A percentile compares a stretch with the other conserved stretches of the same genome.
Conservation (phyloP, 768 basidiomycete genomes). For the Cystobasidiopsis lactophilus region DNA sequence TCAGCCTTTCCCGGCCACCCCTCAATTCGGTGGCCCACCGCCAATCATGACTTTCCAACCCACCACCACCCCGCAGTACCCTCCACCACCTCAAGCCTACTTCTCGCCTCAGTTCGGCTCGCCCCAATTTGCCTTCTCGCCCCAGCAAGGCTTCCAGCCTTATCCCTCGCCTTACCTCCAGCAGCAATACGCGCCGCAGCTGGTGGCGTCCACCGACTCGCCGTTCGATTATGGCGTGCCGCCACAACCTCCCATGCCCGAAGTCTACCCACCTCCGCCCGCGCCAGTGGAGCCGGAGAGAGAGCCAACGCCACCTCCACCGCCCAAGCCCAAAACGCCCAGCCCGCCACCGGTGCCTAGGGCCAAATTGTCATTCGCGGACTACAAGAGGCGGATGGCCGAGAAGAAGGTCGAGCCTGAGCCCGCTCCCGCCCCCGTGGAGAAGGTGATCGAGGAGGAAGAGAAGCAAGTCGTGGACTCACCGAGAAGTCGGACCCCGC, state of each 20-base stretch:
- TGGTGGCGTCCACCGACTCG: not conserved
- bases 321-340: not conserved
- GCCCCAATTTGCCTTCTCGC: too few species aligned
- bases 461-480: too few species aligned
- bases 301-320: not conserved
- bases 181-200: not conserved
- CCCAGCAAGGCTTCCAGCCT: not conserved
- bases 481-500: too few species aligned
- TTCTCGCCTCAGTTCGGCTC: too few species aligned
- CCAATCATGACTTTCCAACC: too few species aligned
- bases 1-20: too few species aligned
- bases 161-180: not conserved
- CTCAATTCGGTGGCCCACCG: too few species aligned
- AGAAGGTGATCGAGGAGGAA: too few species aligned
- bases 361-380: conserved; percentile 2
- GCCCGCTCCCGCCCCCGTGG: too few species aligned
- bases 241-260: not conserved
- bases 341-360: not conserved
- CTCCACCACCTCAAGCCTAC: too few species aligned
- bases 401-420: not conserved
- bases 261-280: not conserved
- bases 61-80: too few species aligned
- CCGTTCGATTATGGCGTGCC: not conserved
- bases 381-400: not conserved
- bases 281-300: not conserved